Conservation (phyloP, 208 protist species). For the Blastocrithidia nonstop region DNA sequence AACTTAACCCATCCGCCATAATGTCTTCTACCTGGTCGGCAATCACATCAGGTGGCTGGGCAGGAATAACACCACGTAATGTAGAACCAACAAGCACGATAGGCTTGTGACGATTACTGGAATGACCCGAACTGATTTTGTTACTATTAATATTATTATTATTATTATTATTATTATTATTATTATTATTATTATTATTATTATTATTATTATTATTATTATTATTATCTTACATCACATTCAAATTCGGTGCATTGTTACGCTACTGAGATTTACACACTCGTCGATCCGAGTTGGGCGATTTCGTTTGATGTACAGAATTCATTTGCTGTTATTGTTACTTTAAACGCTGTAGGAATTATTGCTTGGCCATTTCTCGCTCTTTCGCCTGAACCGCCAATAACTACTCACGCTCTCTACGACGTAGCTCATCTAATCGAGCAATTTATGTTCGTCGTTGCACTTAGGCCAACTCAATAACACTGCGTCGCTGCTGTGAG, state of each 20-base stretch:
- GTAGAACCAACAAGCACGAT: constrained; percentile 15
- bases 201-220: no score
- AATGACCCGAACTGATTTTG: no score
- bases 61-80: constrained; percentile 33
- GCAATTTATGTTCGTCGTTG: constrained; percentile 13
- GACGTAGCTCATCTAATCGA: constrained; percentile 22
- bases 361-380: constrained; percentile 19
- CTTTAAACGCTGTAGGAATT: constrained; percentile 21
- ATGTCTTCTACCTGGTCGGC: constrained; percentile 28
- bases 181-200: no score
- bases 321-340: no score
- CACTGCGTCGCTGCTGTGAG: constrained; percentile 9
- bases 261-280: no score
- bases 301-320: no score
- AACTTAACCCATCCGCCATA: constrained; percentile 12
- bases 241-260: no score
- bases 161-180: no score
- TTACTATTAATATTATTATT: no score
- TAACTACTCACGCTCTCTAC: constrained; percentile 11
- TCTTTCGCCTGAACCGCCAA: constrained; percentile 12
- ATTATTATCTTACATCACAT: no score
- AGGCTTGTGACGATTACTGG: constrained; percentile 26
- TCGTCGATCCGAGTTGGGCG: no score
- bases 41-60: constrained; percentile 44
- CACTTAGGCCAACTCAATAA: constrained; percentile 14